Evolutionary conservation across 2,329 filamentous ascomycete genomes (phyloP), one percentile per base, ranked within the genome.

Genomic region (Albophoma yamanashiensis): DNA sequence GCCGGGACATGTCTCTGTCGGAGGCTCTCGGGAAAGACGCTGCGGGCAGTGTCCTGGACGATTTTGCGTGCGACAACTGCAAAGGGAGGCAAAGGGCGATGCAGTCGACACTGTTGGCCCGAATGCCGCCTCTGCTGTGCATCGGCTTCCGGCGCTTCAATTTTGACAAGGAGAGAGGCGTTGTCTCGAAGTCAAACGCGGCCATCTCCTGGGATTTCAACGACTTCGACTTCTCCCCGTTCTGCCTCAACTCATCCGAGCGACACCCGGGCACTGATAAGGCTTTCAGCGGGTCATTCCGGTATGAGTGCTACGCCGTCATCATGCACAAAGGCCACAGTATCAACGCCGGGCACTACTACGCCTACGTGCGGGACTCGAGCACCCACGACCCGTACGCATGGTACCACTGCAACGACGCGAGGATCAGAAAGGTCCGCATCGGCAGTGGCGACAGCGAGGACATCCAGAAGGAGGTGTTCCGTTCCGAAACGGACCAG

Each of bases 231-330:
- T 72, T 85, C 36, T 76, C 73, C 11, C 74, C 70, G 7, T 79
- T 75, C 66, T 78, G 76, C 62, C 70, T 77, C 61, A 69, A 68
- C 15, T 62, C 71, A 67, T 58, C 75, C 67, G 59, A 76, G 69
- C 58, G 62, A 25, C 66, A 66, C 60, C 60, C 62, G 65, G 59
- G 60, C 62, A 42, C 62, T 65, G 38, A 78, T 60, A 72, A 67
- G 12, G 75, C 75, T 17, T 79, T 81, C 60, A 66, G 67, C 2
- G 75, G 73, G 0, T 87, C 89, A 0, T 91, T 89, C 68, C 76
- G 79, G 6, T 99, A 97, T 72, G 88, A 96, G 69, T 87, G 89
- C 58, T 97, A 96, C 70, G 93, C 87, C 2, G 88, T 97, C 8
- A 84, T 95, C 59, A 81, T 89, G 63, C 92, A 97, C 71, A 74